These are phyloP conservation scores for Dentipellis fragilis DNA, from an alignment of 768 basidiomycete genomes.

Conservation along the genomic window DNA sequence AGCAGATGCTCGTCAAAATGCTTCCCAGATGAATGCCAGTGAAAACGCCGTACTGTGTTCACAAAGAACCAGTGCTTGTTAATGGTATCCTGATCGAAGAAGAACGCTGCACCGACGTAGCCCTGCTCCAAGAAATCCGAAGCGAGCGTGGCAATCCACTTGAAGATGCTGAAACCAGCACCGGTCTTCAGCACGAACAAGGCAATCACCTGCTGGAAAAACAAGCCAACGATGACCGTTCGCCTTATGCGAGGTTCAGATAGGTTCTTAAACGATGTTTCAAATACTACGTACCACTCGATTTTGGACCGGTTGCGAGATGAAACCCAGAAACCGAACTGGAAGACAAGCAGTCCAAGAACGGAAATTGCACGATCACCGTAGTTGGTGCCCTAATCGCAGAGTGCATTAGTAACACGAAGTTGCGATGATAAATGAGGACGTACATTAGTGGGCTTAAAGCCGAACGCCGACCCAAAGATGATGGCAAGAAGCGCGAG, in stretches of 20 bases:
- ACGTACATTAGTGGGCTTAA: constrained; percentile 46
- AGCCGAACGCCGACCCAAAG: constrained; percentile 84
- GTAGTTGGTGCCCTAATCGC: constrained; percentile 46
- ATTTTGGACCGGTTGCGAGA: constrained; percentile 56
- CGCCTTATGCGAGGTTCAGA: constrained; percentile 35
- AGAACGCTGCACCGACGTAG: constrained; percentile 65
- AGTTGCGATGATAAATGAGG: background rate
- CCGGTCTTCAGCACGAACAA: constrained; percentile 81
- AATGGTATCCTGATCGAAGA: constrained; percentile 63
- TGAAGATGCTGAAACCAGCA: constrained; percentile 79
- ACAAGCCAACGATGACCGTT: constrained; percentile 80
- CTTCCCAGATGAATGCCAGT: background rate
- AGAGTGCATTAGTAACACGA: background rate
- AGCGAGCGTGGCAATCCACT: constrained; percentile 72
- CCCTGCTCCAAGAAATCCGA: constrained; percentile 70
- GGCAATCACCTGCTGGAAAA: constrained; percentile 78
- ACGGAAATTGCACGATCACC: constrained; percentile 78
- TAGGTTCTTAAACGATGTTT: constrained; percentile 3
- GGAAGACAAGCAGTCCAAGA: constrained; percentile 72
- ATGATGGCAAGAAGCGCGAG: constrained; percentile 64
- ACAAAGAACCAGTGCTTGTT: constrained; percentile 79
- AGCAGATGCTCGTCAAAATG: background rate
- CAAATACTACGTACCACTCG: constrained; percentile 46
- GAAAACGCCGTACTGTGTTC: constrained; percentile 42
- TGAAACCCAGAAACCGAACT: constrained; percentile 59